Evolutionary conservation across 306 rosid genomes (phyloP).

Genomic region (Prunus davidiana): DNA sequence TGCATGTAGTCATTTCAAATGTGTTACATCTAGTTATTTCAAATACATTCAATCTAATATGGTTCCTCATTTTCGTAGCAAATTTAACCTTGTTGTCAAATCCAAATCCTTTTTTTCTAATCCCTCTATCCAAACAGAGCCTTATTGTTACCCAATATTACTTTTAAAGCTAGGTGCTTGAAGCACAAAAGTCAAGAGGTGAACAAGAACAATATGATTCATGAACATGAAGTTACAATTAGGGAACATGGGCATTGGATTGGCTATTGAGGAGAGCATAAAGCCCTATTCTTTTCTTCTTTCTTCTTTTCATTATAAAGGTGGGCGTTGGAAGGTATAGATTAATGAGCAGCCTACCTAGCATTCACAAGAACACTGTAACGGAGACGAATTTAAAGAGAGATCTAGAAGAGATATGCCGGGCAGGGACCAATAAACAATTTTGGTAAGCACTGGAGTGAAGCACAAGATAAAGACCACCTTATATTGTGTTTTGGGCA

Average conservation of each 20-base stretch:
- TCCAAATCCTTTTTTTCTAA: too few relatives aligned
- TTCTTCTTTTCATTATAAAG: neutral
- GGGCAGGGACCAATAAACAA: neutral
- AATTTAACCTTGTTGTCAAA: too few relatives aligned
- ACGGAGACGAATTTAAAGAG: neutral
- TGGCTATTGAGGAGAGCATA: neutral
- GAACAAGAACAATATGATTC: neutral
- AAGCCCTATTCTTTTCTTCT: neutral
- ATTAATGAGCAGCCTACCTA: neutral
- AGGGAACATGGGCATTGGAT: slow-evolving; percentile 3
- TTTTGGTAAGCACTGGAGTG: neutral
- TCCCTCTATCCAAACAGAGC: too few relatives aligned
- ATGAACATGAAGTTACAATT: neutral
- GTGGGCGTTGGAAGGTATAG: neutral
- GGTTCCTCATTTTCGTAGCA: too few relatives aligned
- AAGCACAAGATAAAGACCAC: neutral
- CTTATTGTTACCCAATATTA: too few relatives aligned
- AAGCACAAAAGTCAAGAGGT: neutral
- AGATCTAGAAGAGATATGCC: neutral
- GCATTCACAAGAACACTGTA: neutral
- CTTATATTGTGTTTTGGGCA: neutral
- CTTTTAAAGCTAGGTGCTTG: neutral
- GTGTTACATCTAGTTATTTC: too few relatives aligned
- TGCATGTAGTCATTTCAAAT: too few relatives aligned
- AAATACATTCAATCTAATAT: too few relatives aligned